Percentiles rank a stretch among this genome's conserved stretches.
phyloP scores from a whole-genome alignment of 2,329 filamentous ascomycete species.

The Fusarium falciforme region DNA sequence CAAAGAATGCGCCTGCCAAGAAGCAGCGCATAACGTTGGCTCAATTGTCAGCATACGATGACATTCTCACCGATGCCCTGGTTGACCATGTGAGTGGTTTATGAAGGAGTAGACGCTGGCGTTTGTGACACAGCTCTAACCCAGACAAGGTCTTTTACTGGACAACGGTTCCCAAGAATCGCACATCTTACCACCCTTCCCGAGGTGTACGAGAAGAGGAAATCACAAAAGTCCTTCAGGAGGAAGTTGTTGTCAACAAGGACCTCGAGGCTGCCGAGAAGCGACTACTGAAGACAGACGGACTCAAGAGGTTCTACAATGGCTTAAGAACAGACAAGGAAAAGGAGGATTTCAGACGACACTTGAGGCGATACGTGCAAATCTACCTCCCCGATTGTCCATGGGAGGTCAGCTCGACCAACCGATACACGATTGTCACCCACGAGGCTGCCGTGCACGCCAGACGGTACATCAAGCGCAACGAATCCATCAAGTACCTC shows the following conservation, averaged over 20 bases:
- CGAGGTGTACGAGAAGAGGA: conserved; percentile 79
- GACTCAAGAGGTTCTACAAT: conserved; percentile 77
- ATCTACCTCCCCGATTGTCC: conserved; percentile 95
- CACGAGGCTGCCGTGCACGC: conserved; percentile 92
- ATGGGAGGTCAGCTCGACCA: conserved; percentile 91
- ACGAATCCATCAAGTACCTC: conserved; percentile 90
- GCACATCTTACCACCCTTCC: conserved; percentile 84
- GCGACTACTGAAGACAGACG: conserved; percentile 77
- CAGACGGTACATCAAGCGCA: conserved; percentile 79
- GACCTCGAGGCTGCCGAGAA: conserved; percentile 77
- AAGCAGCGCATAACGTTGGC: conserved; percentile 84
- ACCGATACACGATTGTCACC: conserved; percentile 91
- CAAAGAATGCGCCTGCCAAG: conserved; percentile 56
- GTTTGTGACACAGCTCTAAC: conserved; percentile 35
- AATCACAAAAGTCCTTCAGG: conserved; percentile 70
- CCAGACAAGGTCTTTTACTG: conserved; percentile 85
- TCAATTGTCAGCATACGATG: conserved; percentile 93
- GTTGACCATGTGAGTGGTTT: conserved; percentile 84
- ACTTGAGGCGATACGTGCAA: conserved; percentile 89
- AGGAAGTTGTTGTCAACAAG: conserved; percentile 78
- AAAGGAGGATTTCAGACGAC: conserved; percentile 85
- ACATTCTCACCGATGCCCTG: conserved; percentile 93
- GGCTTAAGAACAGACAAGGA: conserved; percentile 80
- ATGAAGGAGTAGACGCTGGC: not conserved
- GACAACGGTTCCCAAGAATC: conserved; percentile 96